Evolutionary conservation across 352 stramenopile species (phyloP).

Genomic region (Pythium rishiriense): DNA sequence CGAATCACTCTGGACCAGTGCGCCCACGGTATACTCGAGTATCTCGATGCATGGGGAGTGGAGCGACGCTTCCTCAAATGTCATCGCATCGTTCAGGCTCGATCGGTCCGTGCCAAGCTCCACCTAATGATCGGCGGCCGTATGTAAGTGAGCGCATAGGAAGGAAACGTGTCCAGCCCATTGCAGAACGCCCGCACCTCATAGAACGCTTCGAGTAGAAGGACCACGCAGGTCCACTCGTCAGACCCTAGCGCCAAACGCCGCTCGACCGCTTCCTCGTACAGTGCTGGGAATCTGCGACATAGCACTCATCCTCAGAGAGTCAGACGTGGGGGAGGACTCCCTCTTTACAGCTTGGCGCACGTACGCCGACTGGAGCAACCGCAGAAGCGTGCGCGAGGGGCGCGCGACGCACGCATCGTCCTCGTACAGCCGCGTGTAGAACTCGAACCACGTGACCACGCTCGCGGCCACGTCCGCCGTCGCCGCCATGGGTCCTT

Average conservation of each 20-base stretch:
- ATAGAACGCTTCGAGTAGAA: slow-evolving; percentile 52
- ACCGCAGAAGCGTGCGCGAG: slow-evolving; percentile 28
- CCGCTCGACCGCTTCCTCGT: slow-evolving; percentile 18
- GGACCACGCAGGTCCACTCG: slow-evolving; percentile 26
- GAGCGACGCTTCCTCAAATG: slow-evolving; percentile 7
- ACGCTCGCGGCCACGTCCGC: slow-evolving; percentile 32
- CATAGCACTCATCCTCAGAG: not conserved
- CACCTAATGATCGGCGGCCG: slow-evolving; percentile 27
- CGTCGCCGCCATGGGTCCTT: not conserved
- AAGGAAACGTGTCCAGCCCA: no score
- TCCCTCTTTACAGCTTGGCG: not conserved
- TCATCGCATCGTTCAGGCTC: slow-evolving; percentile 19
- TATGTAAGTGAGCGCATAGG: no score
- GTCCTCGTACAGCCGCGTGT: slow-evolving; percentile 19
- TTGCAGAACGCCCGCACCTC: slow-evolving; percentile 35
- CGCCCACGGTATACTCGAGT: slow-evolving; percentile 50
- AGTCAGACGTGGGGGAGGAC: not conserved
- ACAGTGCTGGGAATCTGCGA: slow-evolving; percentile 33
- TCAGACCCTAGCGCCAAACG: slow-evolving; percentile 8
- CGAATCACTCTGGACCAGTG: slow-evolving; percentile 57
- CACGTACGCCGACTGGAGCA: slow-evolving; percentile 31
- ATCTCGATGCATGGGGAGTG: slow-evolving; percentile 20
- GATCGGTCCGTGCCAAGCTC: slow-evolving; percentile 25
- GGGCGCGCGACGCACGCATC: slow-evolving; percentile 6
- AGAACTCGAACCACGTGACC: slow-evolving; percentile 29